Base-by-base conservation (phyloP, 306 rosid genomes). In the Prosopis cineraria region DNA sequence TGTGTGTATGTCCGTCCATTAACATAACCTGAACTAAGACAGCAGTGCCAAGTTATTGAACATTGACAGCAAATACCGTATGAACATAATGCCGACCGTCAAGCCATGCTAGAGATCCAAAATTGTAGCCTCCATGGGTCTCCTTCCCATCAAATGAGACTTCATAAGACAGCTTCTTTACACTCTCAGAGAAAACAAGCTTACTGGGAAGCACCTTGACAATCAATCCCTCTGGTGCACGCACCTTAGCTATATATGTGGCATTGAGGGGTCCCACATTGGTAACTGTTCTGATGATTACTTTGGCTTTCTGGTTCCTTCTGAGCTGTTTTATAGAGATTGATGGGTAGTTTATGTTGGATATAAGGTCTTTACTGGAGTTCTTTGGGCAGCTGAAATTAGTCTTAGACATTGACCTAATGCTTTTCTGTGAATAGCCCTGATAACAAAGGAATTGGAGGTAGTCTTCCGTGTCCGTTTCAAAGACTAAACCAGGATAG, bases 321-420 rank as follows among this genome's bases (percentile, higher is more conserved):
- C 76, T 73, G 27, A 95, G 95, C 52, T 75, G 70, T 44, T 79
- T 45, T 33, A 91, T 86, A 7, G 98, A 95, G 79, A 92, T 88
- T 37, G 98, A 92, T n/a, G 98, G 98, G 76, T 95, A 95, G 52
- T 95, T 95, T 68, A 91, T 68, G 72, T 71, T 82, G 43, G 98
- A 88, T 77, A 95, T 90, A 55, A 95, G 95, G 72, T 89, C 89
- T 74, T 87, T 90, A 17, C 48, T 77, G 34, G 91, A 82, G 79
- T 80, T 83, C 60, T 68, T 95, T 11, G 96, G 96, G 73, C 98
- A 95, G 60, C 7, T 87, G 85, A 88, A 89, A 68, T 88, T 89
- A 22, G 78, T 84, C 75, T 81, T 88, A 34, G 88, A 83, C 87
- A 95, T 62, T 20, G 92, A 89, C 33, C 83, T 83, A 80, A 92